Evolutionary conservation across 768 basidiomycete species (phyloP), one percentile per base, ranked within the genome.

Genomic region (Trametes sanguinea): DNA sequence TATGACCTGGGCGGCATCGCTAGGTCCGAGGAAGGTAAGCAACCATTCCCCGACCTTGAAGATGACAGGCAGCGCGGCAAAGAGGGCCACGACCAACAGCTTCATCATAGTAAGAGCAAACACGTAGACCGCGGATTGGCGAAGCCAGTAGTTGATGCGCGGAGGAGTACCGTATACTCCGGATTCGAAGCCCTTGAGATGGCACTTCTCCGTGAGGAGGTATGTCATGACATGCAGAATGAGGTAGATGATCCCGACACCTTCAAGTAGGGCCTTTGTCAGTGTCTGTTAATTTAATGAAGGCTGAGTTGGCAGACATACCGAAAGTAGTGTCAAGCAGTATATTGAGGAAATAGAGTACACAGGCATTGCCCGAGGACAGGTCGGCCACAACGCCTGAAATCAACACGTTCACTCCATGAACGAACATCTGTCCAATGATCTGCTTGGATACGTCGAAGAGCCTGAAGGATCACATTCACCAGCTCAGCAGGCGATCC

Each of bases 371-470:
- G 43, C 85, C 83, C 14, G 83, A 80, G 0, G 83, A 83, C 59
- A 85, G 80, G 44, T 85, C 77, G 1, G 94, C 93, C 29, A 88
- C 85, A 35, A 93, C 67, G 67, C 85, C 85, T 30, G 94, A 94
- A 52, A 93, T 85, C 39, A 94, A 76, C 22, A 94, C 82, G 71
- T 95, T 95, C 45, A 84, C 77, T 2, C 82, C 83, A 70, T 95
- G 92, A 3, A 94, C 85, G 68, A 91, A 89, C 78, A 89, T 80
- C 69, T 92, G 89, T 48, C 92, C 96, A 13, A 90, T 81, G 56
- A 97, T 77, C 78, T 98, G 95, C 73, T 97, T 97, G 2, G 88
- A 89, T 4, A 97, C 90, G 69, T 97, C 95, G 73, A 92, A 94
- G n/a, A 90, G 71, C 94, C 92, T 94, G 50, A 27, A 47, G 61